Evolutionary conservation across 2,329 filamentous ascomycete genomes (phyloP), one percentile per base, ranked within the genome.

Genomic region (Sarocladiaceae sp.): DNA sequence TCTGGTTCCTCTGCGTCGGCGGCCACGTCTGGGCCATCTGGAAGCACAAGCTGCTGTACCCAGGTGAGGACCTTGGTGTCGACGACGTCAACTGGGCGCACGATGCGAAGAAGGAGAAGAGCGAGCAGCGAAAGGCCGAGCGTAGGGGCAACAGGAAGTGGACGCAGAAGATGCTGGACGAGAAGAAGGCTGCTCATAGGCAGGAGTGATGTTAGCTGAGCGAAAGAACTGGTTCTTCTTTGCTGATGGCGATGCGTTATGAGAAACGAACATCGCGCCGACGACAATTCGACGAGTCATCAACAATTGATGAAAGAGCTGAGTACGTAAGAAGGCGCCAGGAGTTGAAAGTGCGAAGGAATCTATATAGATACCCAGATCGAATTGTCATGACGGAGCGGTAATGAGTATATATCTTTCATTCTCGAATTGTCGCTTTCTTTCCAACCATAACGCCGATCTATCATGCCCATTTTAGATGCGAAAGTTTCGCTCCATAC

Each of bases 21-120:
- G 60, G 58, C 27, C 66, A 74, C 50, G 53, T 73, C 1, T 56
- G 63, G 13, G 73, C 71, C 2, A 57, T 78, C 27, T 58, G 53
- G 33, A 53, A 62, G 61, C 7, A 60, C 63, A 63, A 75, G 21
- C 65, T 78, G 2, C 59, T 78, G 54, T 51, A 76, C 63, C 59
- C 71, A 4, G 75, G 74, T 3, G 75, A 67, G 53, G 74, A 78
- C 48, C 70, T 77, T 52, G 74, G 76, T 49, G 68, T 64, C 48
- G 64, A 66, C 46, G 58, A 53, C 23, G 52, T 55, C 4, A 55
- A 55, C 23, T 24, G 29, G 19, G n/a, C 40, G 23, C 50, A 55
- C 15, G 53, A 52, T 12, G 29, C 32, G 34, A 54, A 53, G 46
- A 39, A 45, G 48, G 34, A 41, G n/a, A 16, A 37, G 23, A 23